Evolutionary conservation across 2,329 filamentous ascomycete genomes (phyloP), one percentile per base, ranked within the genome.

Genomic region (Botrytis squamosa): DNA sequence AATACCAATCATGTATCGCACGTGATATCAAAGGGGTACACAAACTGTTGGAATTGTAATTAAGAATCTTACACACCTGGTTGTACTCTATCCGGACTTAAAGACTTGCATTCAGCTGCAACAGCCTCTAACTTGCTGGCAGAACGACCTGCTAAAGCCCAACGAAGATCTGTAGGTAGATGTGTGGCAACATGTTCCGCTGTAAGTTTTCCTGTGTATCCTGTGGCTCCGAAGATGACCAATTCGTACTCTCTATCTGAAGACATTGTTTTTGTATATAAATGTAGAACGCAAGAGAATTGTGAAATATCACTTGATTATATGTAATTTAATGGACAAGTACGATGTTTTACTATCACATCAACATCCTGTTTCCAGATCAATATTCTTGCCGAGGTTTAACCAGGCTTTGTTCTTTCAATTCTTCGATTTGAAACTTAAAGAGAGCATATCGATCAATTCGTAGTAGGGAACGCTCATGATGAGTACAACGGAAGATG

Each of bases 131-230:
- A 87, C 82, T 97, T 97, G 67, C 86, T 84, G 67, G 87, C 84
- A n/a, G 93, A 95, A 40, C 95, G 92, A 44, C 95, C 95, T 64
- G 94, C 93, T 72, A 98, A 85, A 22, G 93, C 95, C 95, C 95
- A 98, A 84, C 90, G 94, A 75, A 97, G 82, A 81, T 93, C 88
- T 29, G 92, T 93, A 0, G 94, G 92, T 1, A 94, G 85, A 76
- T 88, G 84, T 22, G 86, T 86, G 70, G 90, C 86, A 79, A 97
- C 91, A 82, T 96, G 90, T 81, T 97, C 91, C 42, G 91, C 91
- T 3, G 90, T 90, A 77, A 92, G 86, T 77, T 89, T 91, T 57
- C 95, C 95, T 0, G 95, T 98, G 83, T 97, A 97, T 42, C 95
- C 95, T 81, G 87, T 91, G 16, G 91, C 90, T 40, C 91, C 91